Conservation (phyloP, 805 yeast genomes). For the Kuraishia piskuri region DNA sequence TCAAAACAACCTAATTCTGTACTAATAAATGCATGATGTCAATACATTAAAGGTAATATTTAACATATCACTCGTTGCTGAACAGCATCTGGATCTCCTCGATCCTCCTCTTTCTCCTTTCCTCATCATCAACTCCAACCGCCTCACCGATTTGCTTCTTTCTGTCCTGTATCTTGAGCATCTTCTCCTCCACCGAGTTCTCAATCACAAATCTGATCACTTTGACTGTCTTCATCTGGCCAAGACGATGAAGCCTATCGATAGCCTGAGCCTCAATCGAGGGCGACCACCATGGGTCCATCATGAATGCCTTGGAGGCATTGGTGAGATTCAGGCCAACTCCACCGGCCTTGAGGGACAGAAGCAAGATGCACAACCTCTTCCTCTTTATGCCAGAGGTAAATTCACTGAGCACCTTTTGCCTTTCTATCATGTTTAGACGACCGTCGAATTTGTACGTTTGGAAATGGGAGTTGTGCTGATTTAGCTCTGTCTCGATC, state of each 20-base stretch:
- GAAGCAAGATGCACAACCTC: conserved; percentile 37
- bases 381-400: conserved; percentile 17
- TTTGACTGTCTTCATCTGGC: conserved; percentile 65
- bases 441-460: conserved; percentile 80
- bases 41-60: neutral
- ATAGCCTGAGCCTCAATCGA: conserved; percentile 88
- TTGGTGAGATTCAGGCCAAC: conserved; percentile 84
- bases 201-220: conserved; percentile 77
- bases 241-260: conserved; percentile 85
- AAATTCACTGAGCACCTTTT: conserved; percentile 51
- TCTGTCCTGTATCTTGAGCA: conserved; percentile 80
- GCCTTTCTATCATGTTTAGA: conserved; percentile 56
- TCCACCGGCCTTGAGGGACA: conserved; percentile 89
- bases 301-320: conserved; percentile 77
- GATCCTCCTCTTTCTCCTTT: conserved; percentile 56
- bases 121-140: conserved; percentile 68
- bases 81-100: conserved; percentile 68
- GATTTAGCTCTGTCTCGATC: conserved; percentile 50
- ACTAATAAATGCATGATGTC: neutral
- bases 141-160: conserved; percentile 78
- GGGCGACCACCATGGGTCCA: conserved; percentile 98
- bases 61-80: neutral
- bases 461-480: conserved; percentile 35
- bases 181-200: conserved; percentile 78
- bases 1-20: conserved; percentile 14